Base-by-base conservation (phyloP, 2,329 filamentous ascomycete species). In the Exophiala bonariae region DNA sequence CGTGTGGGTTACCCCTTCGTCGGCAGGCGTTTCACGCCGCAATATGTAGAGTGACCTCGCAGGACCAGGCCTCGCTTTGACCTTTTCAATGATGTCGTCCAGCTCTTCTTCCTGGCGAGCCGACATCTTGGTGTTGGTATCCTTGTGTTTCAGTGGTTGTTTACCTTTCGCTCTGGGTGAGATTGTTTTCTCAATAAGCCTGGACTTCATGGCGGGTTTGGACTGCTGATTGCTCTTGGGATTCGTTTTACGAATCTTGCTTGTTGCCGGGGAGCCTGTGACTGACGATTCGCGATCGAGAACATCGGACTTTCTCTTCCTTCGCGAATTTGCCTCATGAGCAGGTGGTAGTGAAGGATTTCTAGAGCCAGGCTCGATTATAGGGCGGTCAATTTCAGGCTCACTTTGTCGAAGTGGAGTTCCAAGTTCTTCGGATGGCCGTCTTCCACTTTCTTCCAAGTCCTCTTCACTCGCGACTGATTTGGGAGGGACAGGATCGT, bases 1-100 rank as follows among this genome's bases (percentile, higher is more conserved):
- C n/a, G 79, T 79, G 41, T 85, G 87, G 35, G 76, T 79, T 22
- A 75, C 74, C 52, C 80, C 72, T 19, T 69, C 73, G 43, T 82
- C 76, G 1, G 71, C 65, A n/a, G 76, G 73, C 10, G 68, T 71
- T 59, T 79, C 75, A 36, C 73, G 69, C 49, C 75, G 73, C 37
- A 78, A 65, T 39, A 78, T 76, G 52, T 75, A 72, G 3, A 77
- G 61, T 35, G 75, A 74, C 48, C 71, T 69, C 34, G 69, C 70
- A 43, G 72, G 75, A 38, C 71, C 64, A 16, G 75, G 75, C 41
- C 69, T 64, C 35, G 66, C 69, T 45, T 65, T 66, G 34, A 74
- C 68, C 36, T 70, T 69, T 44, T 72, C 68, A 14, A 74, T 66
- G 16, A 72, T 64, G 32, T 66, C 61, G 38, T 70, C 63, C 28